Conservation (phyloP, 2,329 filamentous ascomycete genomes). For the Elsinoe necatrix region DNA sequence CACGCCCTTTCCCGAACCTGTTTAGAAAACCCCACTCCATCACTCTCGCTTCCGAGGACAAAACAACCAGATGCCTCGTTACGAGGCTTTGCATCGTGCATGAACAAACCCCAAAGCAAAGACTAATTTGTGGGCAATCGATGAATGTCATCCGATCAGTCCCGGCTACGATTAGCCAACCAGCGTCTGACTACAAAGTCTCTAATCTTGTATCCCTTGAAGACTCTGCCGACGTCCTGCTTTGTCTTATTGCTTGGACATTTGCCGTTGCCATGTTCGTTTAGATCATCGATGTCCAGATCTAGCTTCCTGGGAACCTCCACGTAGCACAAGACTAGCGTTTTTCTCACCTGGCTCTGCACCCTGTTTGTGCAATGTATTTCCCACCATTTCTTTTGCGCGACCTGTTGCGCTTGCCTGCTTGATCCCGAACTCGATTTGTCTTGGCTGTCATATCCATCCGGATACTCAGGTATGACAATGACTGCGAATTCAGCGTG, state of each 20-base stretch:
- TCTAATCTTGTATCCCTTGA: conserved; percentile 65
- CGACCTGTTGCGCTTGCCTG: conserved; percentile 37
- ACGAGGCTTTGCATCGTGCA: not conserved
- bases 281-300: conserved; percentile 25
- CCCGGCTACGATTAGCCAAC: conserved; percentile 70
- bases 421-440: conserved; percentile 33
- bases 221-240: conserved; percentile 51
- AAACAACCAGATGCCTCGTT: not conserved
- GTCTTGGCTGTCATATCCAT: conserved; percentile 57
- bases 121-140: not conserved
- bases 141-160: conserved; percentile 30
- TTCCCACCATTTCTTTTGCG: conserved; percentile 63
- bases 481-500: conserved; percentile 90
- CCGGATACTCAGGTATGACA: conserved; percentile 71
- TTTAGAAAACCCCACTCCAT: not conserved
- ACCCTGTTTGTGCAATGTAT: conserved; percentile 85
- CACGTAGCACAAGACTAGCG: conserved; percentile 79
- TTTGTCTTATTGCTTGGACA: conserved; percentile 22
- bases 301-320: conserved; percentile 61
- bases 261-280: not conserved
- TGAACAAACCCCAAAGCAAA: not conserved
- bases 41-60: not conserved
- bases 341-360: conserved; percentile 83
- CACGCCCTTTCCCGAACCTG: not conserved
- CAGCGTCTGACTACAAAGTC: conserved; percentile 77